A percentile compares a stretch with the other conserved stretches of the same genome.
These are phyloP conservation scores for Aspergillus arachidicola DNA, from an alignment of 2,329 filamentous ascomycete species.

Conservation along the genomic window DNA sequence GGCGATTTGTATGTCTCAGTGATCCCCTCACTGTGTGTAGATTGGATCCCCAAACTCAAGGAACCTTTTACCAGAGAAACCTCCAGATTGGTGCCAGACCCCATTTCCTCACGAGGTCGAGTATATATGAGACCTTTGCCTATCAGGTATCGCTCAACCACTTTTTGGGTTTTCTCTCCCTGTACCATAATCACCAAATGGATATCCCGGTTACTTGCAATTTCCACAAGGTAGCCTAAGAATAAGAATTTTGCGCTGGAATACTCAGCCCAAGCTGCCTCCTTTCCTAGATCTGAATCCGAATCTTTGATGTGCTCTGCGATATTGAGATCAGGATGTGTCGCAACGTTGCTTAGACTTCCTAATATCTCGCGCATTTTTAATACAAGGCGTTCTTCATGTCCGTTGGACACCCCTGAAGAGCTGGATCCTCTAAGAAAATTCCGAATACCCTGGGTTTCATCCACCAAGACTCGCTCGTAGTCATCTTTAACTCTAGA, in stretches of 20 bases:
- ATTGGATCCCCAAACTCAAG: constrained; percentile 41
- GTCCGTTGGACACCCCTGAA: constrained; percentile 13
- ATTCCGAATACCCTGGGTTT: constrained; percentile 31
- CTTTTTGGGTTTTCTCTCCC: constrained; percentile 36
- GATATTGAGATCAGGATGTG: constrained; percentile 49
- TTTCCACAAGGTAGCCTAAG: constrained; percentile 45
- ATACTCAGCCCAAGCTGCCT: constrained; percentile 51
- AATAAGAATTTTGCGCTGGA: constrained; percentile 51
- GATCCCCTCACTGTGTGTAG: constrained; percentile 31
- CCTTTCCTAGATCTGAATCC: constrained; percentile 36
- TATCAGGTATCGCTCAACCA: constrained; percentile 46
- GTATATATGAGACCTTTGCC: constrained; percentile 43
- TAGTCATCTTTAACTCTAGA: constrained; percentile 48
- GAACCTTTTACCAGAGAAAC: constrained; percentile 39
- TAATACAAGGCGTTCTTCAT: constrained; percentile 29
- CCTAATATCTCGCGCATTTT: constrained; percentile 39
- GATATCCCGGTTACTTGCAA: constrained; percentile 35
- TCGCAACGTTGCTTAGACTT: constrained; percentile 45
- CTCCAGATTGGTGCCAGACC: constrained; percentile 32
- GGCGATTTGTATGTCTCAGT: constrained; percentile 38
- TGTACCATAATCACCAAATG: constrained; percentile 45
- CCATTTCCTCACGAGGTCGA: constrained; percentile 35
- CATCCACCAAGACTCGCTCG: constrained; percentile 34
- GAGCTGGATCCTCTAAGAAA: constrained; percentile 29
- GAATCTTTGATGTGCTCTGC: constrained; percentile 39